Base-by-base conservation (phyloP, 805 yeast genomes). In the Ogataea neopini region DNA sequence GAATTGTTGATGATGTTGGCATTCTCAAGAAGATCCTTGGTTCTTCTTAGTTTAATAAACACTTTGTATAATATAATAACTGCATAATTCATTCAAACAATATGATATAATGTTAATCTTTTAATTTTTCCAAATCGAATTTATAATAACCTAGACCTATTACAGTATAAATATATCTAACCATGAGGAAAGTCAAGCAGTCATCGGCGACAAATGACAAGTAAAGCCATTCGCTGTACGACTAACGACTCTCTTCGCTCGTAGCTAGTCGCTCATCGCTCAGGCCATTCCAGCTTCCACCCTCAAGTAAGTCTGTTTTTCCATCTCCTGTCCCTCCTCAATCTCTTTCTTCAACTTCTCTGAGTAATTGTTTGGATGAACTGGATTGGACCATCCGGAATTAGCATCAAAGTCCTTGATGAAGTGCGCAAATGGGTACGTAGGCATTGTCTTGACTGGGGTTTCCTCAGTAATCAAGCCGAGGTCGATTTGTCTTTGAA, bases 361-460 rank as follows among this genome's bases (percentile, higher is more conserved):
- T 8, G 59, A 26, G 36, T 64, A 64, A 40, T 64, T 54, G n/a
- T 8, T 28, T 6, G 61, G 57, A 18, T 56, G 22, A 9, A 35
- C 40, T 13, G 72, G 72, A 47, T 70, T 70, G 1, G 68, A 60
- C 79, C 79, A 74, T 6, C 79, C 79, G 23, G 64, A 45, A 15
- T 64, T 58, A 20, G 66, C 73, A 45, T 66, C 70, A 29, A 60
- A 66, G 4, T 59, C 56, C 32, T 71, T 63, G 8, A 72, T 61
- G 53, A 71, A 83, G 57, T 76, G 72, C 1, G 88, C 86, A 70
- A 83, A 83, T 28, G 88, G 88, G 58, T 83, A 83, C 2, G 80
- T 68, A 15, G 83, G 79, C 40, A 75, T 58, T 0, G 88, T 83
- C 55, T 74, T 79, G 19, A 83, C 51, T 2, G 85, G 85, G 0